phyloP scores from a whole-genome alignment of 495 filamentous ascomycete species.

The Pseudoneurospora amorphoporcata region DNA sequence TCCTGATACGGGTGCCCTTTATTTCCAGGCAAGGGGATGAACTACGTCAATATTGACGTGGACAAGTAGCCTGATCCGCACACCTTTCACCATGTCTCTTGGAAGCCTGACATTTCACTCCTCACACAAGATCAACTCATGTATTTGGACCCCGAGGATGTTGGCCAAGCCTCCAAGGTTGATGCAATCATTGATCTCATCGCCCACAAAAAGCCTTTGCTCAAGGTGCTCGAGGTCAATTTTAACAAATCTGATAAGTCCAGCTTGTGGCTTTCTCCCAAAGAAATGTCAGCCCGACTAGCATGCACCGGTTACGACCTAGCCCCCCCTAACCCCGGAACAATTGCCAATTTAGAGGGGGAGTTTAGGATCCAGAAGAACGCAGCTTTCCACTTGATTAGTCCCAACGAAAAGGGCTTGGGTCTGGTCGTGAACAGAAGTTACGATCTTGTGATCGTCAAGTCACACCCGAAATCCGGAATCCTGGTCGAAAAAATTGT shows the following conservation, averaged over 20 bases:
- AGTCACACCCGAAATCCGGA: background rate
- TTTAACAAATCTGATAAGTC: conserved; percentile 3
- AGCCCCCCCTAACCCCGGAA: background rate
- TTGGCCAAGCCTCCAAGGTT: background rate
- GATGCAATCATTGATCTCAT: conserved; percentile 15
- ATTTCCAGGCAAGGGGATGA: conserved; percentile 16
- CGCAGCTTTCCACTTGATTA: background rate
- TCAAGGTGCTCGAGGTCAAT: conserved; percentile 21
- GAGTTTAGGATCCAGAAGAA: background rate
- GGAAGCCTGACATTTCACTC: conserved; percentile 24
- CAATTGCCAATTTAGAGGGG: background rate
- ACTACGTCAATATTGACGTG: conserved; percentile 5
- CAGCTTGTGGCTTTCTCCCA: background rate
- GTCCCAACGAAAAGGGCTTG: background rate
- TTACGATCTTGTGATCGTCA: conserved; percentile 1
- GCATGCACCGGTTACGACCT: background rate
- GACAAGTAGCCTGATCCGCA: conserved; percentile 3
- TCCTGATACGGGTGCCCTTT: conserved; percentile 5
- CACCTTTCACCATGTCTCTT: conserved; percentile 8
- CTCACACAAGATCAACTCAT: conserved; percentile 11
- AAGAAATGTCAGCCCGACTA: background rate
- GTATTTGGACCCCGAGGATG: background rate
- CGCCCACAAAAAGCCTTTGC: conserved; percentile 21
- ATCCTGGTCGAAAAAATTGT: background rate
- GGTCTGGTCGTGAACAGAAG: background rate